A percentile compares a stretch with the other conserved stretches of the same genome.
These are phyloP conservation scores for Tetrastigma voinierianum DNA, from an alignment of 164 flowering plant genomes.

Conservation along the genomic window DNA sequence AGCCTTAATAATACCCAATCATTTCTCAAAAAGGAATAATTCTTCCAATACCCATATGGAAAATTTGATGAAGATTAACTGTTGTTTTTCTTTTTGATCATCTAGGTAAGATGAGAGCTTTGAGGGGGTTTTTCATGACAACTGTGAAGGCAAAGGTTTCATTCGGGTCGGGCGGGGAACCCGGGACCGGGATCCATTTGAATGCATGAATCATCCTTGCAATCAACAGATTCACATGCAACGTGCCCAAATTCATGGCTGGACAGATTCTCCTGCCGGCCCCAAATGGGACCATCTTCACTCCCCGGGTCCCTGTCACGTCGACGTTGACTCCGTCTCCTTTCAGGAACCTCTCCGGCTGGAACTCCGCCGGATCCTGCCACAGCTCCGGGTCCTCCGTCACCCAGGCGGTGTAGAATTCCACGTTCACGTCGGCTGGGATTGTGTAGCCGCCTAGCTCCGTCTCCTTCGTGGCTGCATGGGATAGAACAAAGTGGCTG, in stretches of 20 bases:
- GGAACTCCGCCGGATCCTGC: constrained; percentile 66
- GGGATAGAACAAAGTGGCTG: constrained; percentile 75
- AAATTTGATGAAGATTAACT: too few relatives aligned
- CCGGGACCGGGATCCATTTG: constrained; percentile 65
- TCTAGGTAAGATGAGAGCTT: constrained; percentile 70
- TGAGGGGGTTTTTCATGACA: constrained; percentile 86
- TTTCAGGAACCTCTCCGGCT: constrained; percentile 81
- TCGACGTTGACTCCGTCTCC: constrained; percentile 76
- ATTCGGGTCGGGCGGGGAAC: constrained; percentile 64
- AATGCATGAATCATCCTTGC: constrained; percentile 86
- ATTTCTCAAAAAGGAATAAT: too few relatives aligned
- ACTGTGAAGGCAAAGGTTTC: constrained; percentile 91
- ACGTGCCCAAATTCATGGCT: constrained; percentile 61
- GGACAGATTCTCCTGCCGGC: constrained; percentile 90
- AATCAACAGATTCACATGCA: constrained; percentile 63
- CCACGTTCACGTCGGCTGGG: constrained; percentile 64
- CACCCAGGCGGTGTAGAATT: constrained; percentile 81
- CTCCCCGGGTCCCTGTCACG: constrained; percentile 65
- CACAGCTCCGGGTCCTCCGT: constrained; percentile 73
- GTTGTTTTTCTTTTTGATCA: background rate
- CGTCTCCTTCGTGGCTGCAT: constrained; percentile 59
- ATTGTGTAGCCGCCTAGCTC: constrained; percentile 71
- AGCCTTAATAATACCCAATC: too few relatives aligned
- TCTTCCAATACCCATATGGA: too few relatives aligned
- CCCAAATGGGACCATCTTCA: constrained; percentile 88